Evolutionary conservation across 768 basidiomycete genomes (phyloP).

Genomic region (Kondoa subrosea): DNA sequence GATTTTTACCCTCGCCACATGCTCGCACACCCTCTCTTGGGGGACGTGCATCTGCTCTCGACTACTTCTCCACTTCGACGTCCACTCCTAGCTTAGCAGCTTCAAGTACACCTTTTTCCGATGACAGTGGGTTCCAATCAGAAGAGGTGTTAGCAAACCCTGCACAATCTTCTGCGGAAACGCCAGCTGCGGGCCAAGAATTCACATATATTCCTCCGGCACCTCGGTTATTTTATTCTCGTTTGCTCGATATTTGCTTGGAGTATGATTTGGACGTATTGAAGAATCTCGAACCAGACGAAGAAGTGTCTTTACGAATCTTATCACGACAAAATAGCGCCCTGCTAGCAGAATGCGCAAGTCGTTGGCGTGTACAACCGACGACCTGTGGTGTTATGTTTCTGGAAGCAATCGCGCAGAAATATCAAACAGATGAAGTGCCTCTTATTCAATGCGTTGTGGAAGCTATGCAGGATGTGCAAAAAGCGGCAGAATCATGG

Average conservation of each 20-base stretch:
- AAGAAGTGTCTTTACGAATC: slow-evolving; percentile 88
- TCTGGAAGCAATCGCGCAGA: slow-evolving; percentile 64
- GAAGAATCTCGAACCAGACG: slow-evolving; percentile 76
- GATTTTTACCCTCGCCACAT: not conserved
- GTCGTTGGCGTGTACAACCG: slow-evolving; percentile 74
- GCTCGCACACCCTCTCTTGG: slow-evolving; percentile 3
- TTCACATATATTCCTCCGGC: slow-evolving; percentile 69
- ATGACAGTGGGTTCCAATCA: not conserved
- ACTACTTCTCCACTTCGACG: slow-evolving; percentile 4
- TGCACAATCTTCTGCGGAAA: not conserved
- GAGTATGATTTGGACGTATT: slow-evolving; percentile 72
- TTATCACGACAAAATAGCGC: slow-evolving; percentile 61
- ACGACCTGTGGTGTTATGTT: slow-evolving; percentile 63
- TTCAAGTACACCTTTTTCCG: not conserved
- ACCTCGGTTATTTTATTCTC: slow-evolving; percentile 66
- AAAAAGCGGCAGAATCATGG: slow-evolving; percentile 37
- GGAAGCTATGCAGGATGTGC: slow-evolving; percentile 62
- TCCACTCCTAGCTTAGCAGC: slow-evolving; percentile 1
- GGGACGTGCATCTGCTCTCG: not conserved
- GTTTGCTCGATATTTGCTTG: slow-evolving; percentile 66
- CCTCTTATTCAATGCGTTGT: slow-evolving; percentile 78
- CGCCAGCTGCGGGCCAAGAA: slow-evolving; percentile 6
- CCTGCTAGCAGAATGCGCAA: slow-evolving; percentile 68
- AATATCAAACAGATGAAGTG: slow-evolving; percentile 75
- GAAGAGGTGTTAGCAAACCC: not conserved